Base-by-base conservation (phyloP, 2,329 filamentous ascomycete species). In the Penicillium thymicola region DNA sequence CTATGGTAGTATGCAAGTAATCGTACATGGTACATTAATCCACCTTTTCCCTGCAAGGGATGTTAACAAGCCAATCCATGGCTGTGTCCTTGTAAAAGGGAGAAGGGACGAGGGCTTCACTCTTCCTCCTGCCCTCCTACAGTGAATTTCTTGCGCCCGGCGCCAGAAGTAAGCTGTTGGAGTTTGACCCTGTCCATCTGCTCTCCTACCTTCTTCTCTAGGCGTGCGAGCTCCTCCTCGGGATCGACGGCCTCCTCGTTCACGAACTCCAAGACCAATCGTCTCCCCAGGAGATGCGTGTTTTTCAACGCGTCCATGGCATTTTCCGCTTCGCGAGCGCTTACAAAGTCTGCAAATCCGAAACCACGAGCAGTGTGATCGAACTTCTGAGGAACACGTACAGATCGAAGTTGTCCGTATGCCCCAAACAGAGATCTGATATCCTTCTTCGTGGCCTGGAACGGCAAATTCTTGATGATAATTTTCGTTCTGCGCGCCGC, bases 401-500 rank as follows among this genome's bases (percentile, higher is more conserved):
- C 90, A 51, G 92, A 93, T 69, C 91, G 89, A 61, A 99, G 85
- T 72, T 96, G 89, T 44, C 94, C 95, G 76, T 97, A 97, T 36
- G 90, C 87, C 59, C 89, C 86, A 72, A 97, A 92, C 41, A 97
- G 81, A 52, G 88, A 81, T 61, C 90, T 85, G 57, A 99, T 83
- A 72, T 99, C 94, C 75, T 95, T 94, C 80, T 96, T 97, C 52
- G 87, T 89, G 47, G 90, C 89, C 78, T 97, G 91, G 79, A 99
- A 99, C 21, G 94, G 93, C 75, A 99, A 79, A 79, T 99, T 99
- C 81, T 97, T 99, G 79, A 99, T 89, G 75, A 97, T 88, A 70
- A 99, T 89, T 82, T 97, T 97, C 46, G 92, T 97, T 64, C 86
- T 84, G 70, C 87, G 85, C 16, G 83, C 84, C 25, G 89, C 86